phyloP scores from a whole-genome alignment of 2,329 filamentous ascomycete genomes.

The Penicillium sp. region DNA sequence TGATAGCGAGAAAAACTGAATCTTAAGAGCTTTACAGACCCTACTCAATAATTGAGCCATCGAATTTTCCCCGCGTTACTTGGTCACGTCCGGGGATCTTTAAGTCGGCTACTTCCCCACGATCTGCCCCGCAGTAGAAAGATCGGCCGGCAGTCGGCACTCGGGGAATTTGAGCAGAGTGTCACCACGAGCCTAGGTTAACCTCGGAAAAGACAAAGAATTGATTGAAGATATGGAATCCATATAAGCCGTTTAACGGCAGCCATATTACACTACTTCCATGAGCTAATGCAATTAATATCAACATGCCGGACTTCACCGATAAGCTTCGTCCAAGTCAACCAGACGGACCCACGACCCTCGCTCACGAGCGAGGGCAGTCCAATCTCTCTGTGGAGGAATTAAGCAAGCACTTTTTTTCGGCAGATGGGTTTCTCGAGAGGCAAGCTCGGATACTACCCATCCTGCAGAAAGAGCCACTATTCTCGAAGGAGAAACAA shows the following conservation, averaged over 20 bases:
- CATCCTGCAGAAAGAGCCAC: conserved; percentile 51
- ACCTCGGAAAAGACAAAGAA: background rate
- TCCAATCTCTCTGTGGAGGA: conserved; percentile 51
- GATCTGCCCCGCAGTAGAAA: conserved; percentile 17
- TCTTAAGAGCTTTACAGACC: background rate
- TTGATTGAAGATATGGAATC: background rate
- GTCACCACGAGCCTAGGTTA: conserved; percentile 6
- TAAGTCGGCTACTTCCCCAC: conserved; percentile 25
- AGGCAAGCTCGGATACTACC: conserved; percentile 52
- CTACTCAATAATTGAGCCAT: background rate
- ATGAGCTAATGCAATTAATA: background rate
- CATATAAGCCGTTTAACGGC: background rate
- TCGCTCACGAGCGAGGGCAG: conserved; percentile 50
- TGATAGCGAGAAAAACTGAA: background rate
- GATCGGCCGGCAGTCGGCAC: conserved; percentile 24
- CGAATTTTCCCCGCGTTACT: background rate
- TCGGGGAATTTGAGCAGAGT: conserved; percentile 19
- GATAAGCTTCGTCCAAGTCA: conserved; percentile 52
- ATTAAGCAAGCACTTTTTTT: conserved; percentile 53
- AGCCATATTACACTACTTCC: background rate
- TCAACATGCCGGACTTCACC: conserved; percentile 54
- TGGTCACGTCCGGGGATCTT: background rate
- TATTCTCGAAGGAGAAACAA: conserved; percentile 56
- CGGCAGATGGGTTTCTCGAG: conserved; percentile 52
- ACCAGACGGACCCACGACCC: conserved; percentile 51